Evolutionary conservation across 495 filamentous ascomycete genomes (phyloP).

Genomic region (Penicillium desertorum): DNA sequence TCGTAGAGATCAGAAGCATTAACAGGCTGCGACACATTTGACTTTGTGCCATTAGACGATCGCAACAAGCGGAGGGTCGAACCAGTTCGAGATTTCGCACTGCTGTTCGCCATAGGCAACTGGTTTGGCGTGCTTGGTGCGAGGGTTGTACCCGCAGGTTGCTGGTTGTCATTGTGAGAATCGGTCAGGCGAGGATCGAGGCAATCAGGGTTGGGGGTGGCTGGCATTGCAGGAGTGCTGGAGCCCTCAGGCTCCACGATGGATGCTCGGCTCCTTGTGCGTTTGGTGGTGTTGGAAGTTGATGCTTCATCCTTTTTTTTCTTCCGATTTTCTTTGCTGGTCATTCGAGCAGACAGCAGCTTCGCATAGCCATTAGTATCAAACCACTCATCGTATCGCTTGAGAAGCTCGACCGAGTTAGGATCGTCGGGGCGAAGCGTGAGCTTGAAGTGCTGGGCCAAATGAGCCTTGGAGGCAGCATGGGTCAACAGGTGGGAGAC

Average conservation of each 20-base stretch:
- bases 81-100: not conserved
- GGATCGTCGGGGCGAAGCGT: conserved; percentile 61
- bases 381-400: conserved; percentile 71
- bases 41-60: not conserved
- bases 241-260: conserved; percentile 1
- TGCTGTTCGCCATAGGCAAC: not conserved
- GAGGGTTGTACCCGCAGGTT: conserved; percentile 1
- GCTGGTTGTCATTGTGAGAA: conserved; percentile 12
- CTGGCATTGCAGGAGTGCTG: not conserved
- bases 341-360: conserved; percentile 68
- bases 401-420: conserved; percentile 48
- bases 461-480: conserved; percentile 78
- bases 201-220: conserved; percentile 21
- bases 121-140: not conserved
- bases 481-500: conserved; percentile 87
- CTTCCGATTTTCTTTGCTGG: conserved; percentile 66
- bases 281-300: not conserved
- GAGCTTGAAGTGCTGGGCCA: conserved; percentile 71
- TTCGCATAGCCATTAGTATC: conserved; percentile 58
- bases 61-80: not conserved
- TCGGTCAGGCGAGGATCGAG: conserved; percentile 40
- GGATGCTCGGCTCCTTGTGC: conserved; percentile 4
- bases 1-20: conserved; percentile 11
- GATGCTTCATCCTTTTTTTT: conserved; percentile 33
- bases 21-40: conserved; percentile 19